These are phyloP conservation scores for Cryptococcus sp. DNA, from an alignment of 1,284 basidiomycete genomes.

Conservation along the genomic window DNA sequence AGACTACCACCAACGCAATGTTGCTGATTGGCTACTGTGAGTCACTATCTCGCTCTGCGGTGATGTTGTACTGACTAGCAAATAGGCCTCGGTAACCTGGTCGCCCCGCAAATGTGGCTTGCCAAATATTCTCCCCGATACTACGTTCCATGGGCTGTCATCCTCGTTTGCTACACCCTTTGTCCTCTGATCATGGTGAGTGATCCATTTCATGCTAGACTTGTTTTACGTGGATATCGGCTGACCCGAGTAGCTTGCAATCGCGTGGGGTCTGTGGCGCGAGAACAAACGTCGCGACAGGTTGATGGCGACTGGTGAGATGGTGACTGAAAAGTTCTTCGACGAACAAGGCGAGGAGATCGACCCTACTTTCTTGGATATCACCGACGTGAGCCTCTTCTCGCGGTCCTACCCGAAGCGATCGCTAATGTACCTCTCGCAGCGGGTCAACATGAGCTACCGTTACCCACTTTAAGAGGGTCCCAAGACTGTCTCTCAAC, in stretches of 20 bases:
- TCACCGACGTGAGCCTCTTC: conserved; percentile 60
- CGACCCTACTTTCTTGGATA: conserved; percentile 65
- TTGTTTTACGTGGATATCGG: too few species aligned
- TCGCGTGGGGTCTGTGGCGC: conserved; percentile 61
- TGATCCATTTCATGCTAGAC: not conserved
- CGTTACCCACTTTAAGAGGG: not conserved
- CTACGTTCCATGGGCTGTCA: conserved; percentile 52
- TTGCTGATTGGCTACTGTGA: conserved; percentile 64
- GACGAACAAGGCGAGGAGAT: conserved; percentile 64
- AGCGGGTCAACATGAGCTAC: not conserved
- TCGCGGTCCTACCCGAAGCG: not conserved
- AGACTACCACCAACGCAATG: conserved; percentile 68
- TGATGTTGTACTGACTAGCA: not conserved
- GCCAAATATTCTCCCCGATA: conserved; percentile 66
- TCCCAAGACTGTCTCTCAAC: not conserved
- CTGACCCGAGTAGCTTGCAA: conserved; percentile 28
- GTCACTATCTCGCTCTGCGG: not conserved
- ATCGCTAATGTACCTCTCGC: not conserved
- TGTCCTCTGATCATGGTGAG: conserved; percentile 40
- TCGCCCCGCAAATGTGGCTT: conserved; percentile 72
- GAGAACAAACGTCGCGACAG: conserved; percentile 68
- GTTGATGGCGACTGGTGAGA: conserved; percentile 56
- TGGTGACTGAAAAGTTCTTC: conserved; percentile 50
- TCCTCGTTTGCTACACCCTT: conserved; percentile 45
- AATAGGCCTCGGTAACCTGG: conserved; percentile 62